Conservation (phyloP, 768 basidiomycete genomes). For the Boletus tylopilopsis region DNA sequence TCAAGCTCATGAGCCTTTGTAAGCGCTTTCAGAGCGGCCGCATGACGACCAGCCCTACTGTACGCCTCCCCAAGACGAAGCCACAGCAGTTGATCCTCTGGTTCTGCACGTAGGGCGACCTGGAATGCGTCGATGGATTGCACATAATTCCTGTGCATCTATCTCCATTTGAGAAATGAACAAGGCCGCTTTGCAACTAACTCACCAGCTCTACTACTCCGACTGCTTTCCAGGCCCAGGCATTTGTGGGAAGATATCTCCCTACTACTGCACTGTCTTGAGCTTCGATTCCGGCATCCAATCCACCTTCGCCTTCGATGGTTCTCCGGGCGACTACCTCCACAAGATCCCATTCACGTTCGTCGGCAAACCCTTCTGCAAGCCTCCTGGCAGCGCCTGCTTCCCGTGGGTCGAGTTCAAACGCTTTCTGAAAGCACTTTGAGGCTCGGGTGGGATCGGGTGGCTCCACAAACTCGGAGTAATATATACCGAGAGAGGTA, state of each 20-base stretch:
- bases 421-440: constrained; percentile 97
- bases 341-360: constrained; percentile 93
- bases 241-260: constrained; percentile 69
- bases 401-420: constrained; percentile 91
- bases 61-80: constrained; percentile 91
- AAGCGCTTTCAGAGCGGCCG: constrained; percentile 87
- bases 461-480: constrained; percentile 63
- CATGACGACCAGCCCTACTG: constrained; percentile 79
- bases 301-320: constrained; percentile 89
- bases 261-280: constrained; percentile 38
- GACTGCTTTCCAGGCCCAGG: constrained; percentile 98
- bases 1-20: constrained; percentile 67
- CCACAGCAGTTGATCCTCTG: constrained; percentile 82
- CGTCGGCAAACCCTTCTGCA: constrained; percentile 87
- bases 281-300: constrained; percentile 51
- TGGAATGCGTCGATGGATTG: constrained; percentile 83
- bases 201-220: constrained; percentile 89
- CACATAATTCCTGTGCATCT: constrained; percentile 68
- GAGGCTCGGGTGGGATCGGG: constrained; percentile 82
- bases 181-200: constrained; percentile 8
- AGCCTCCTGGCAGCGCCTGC: constrained; percentile 78
- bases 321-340: constrained; percentile 91
- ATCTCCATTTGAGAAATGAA: not conserved
- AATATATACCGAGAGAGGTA: constrained; percentile 90
- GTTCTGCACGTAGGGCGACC: constrained; percentile 75